Percentiles rank a stretch among this genome's conserved stretches.
Evolutionary conservation across 2,329 filamentous ascomycete genomes (phyloP).

Genomic region (Lecanosticta acicola): DNA sequence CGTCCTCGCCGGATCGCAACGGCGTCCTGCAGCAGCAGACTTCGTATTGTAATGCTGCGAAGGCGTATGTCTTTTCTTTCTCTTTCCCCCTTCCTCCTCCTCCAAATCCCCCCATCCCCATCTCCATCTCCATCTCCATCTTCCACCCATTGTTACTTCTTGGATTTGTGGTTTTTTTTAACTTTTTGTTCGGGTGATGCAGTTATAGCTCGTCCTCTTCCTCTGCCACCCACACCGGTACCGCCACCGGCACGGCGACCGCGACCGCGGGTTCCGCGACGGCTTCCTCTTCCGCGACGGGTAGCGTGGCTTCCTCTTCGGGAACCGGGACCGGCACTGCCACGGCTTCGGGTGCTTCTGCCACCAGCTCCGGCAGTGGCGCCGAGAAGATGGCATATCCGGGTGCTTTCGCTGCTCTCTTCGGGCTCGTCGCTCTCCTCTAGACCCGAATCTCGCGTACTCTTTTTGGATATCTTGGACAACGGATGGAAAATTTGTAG

Average conservation of each 20-base stretch:
- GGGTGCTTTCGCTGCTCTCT: conserved; percentile 16
- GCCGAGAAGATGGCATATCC: conserved; percentile 12
- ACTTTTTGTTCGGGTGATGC: not conserved
- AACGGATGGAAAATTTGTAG: not conserved
- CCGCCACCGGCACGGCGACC: conserved; percentile 49
- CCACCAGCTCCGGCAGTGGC: no score
- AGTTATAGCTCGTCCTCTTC: conserved; percentile 34
- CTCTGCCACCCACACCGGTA: conserved; percentile 42
- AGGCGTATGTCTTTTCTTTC: conserved; percentile 29
- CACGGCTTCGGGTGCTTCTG: no score
- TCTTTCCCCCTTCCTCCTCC: conserved; percentile 39
- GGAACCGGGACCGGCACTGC: conserved; percentile 3
- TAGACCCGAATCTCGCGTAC: conserved; percentile 1
- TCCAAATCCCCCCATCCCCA: no score
- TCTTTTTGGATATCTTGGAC: not conserved
- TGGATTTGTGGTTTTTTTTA: not conserved
- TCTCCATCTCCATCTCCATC: not conserved
- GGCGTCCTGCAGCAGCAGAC: conserved; percentile 32
- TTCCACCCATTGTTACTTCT: not conserved
- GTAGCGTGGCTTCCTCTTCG: no score
- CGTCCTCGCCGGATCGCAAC: conserved; percentile 38
- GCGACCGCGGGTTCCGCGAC: conserved; percentile 18
- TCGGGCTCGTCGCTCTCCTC: conserved; percentile 16
- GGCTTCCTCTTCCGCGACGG: conserved; percentile 5
- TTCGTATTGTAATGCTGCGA: conserved; percentile 34